Base-by-base conservation (phyloP, 1,139 yeast species). In the Pneumocystis sp. region DNA sequence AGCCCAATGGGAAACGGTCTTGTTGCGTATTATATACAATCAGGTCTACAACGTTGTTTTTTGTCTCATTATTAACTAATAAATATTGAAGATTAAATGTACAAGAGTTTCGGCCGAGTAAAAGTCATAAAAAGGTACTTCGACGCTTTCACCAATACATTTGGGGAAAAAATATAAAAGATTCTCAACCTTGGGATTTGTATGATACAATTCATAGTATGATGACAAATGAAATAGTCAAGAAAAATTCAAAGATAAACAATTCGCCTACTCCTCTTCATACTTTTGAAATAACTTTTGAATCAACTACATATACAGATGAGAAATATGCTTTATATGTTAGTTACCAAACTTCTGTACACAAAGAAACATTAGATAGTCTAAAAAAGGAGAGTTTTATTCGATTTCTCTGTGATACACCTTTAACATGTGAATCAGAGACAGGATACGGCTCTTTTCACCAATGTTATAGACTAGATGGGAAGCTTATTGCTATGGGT, bases 21-120 rank as follows among this genome's bases (percentile, higher is more conserved):
- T 91, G 97, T 72, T 91, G 97, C 72, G 80, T 93, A n/a, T 80
- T 85, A 73, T 89, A 84, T 72, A 87, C 96, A 0, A 88, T 90
- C 39, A 75, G 97, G 64, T 59, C 29, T 15, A 21, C 6, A 40
- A 8, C 2, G 2, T 15, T 40, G 17, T 15, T 25, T 21, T 25
- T 21, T 3, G 21, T 25, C 8, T 3, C 3, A 1, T 45, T 19
- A n/a, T 56, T 19, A 19, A 63, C 34, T 25, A 37, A 19, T 21
- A 12, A 39, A 19, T 21, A 17, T 1, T 17, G 6, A 59, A 66
- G 62, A n/a, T 84, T 96, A 0, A 79, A 77, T 59, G 75, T 81
- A 45, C 72, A 72, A 0, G 71, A 74, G 59, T 79, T 84, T 69
- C 77, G 78, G 63, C 74, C 86, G 15, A 76, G 79, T 39, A 89